Base-by-base conservation (phyloP, 345 rosid genomes). In the Eutrema japonicum region DNA sequence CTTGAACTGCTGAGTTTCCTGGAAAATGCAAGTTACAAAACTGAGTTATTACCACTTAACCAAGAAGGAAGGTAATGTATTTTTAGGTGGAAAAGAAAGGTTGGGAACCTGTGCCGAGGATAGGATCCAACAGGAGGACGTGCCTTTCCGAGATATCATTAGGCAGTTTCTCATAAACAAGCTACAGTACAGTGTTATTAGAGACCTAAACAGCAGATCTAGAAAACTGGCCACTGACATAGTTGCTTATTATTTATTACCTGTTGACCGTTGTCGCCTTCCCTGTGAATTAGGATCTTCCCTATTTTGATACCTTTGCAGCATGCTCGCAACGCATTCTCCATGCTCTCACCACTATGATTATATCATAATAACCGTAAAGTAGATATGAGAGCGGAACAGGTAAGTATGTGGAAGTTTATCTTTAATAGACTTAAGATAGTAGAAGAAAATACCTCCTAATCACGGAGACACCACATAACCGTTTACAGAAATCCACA, bases 261-360 rank as follows among this genome's bases (percentile, higher is more conserved):
- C 77, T 92, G 88, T 77, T 93, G 88, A 49, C 98, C 96, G 27
- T 93, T 90, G 85, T 93, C 98, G 4, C 96, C 98, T 86, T 93
- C 98, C 65, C 98, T 84, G 61, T 93, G 98, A 80, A 93, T 93
- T 33, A 93, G 88, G 55, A 93, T 90, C 82, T 93, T 93, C 74
- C 98, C 98, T 27, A 93, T 86, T 77, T 93, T 93, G 84, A 93
- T 90, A 54, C 96, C 96, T 80, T 93, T 93, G 82, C 98, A 93
- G 67, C 98, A 93, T 33, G 98, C 98, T 59, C 98, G 85, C 78
- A 90, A 78, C 47, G 96, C 98, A 76, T 93, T 93, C 79, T 93
- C 95, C 98, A 93, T 93, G 67, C 98, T 93, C 87, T 93, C 98
- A 16, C 98, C 98, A 73, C 96, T 92, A 79, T 4, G 36, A 4